Base-by-base conservation (phyloP, 176 grass and related monocot species). In the Metroxylon sagu region DNA sequence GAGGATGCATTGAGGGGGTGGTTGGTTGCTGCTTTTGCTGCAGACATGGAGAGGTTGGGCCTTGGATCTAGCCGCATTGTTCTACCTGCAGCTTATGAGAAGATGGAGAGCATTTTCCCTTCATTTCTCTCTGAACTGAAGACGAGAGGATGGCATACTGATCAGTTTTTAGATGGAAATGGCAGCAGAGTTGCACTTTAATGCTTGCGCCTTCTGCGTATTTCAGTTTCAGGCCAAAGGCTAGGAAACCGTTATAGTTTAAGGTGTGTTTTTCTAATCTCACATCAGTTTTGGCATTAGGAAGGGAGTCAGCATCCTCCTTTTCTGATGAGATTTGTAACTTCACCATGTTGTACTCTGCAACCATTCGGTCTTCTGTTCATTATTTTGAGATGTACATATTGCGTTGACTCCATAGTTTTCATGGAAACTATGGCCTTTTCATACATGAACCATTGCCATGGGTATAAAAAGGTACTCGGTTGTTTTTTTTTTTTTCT, bases 81-180 rank as follows among this genome's bases (percentile, higher is more conserved):
- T 55, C 71, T 92, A 4, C 29, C n/a, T 0, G 77, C 76, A 17
- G 88, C 94, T 28, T 82, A 78, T 17, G 64, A 71, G 59, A 99
- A 71, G 60, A 93, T 89, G 85, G 76, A 79, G 66, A 74, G 1
- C 2, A 60, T 89, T 19, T 93, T 93, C 26, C 85, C 88, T 18
- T 4, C 56, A 18, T 99, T 99, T 29, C 31, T 89, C 25, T 80
- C 74, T 25, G 69, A 89, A 25, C 63, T 98, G 16, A 85, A 69
- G 88, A 68, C 26, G 18, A 89, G 74, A 43, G 94, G 94, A 3
- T 98, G 94, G 94, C 76, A 93, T 71, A 92, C 84, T 0, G 88
- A 88, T 53, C 88, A 98, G 55, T 98, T 98, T 82, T 81, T 98
- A 17, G 82, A 98, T 19, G 85, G 88, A 16, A 98, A 83, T 52